Evolutionary conservation across 2,329 filamentous ascomycete genomes (phyloP), one percentile per base, ranked within the genome.

Genomic region (Paecilomyces sp.): DNA sequence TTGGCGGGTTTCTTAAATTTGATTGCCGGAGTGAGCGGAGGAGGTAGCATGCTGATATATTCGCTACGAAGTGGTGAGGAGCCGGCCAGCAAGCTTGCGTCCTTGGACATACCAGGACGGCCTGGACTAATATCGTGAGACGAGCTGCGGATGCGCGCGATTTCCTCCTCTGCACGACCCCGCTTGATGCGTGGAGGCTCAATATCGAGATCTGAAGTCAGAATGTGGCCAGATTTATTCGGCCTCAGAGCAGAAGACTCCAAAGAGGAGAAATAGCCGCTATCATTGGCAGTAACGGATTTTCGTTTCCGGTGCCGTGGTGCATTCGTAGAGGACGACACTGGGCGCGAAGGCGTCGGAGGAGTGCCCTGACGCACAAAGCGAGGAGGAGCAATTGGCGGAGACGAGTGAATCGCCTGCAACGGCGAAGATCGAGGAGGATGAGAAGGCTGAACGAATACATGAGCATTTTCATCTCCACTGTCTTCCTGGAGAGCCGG

Each of bases 181-280:
- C 91, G 88, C 79, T 93, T 95, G 67, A 92, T 88, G 58, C 86
- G 85, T 56, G 88, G 88, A n/a, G 88, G 87, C 66, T 92, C 89
- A 57, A 87, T 84, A 68, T 85, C 83, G 53, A 82, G 74, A 68
- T 95, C 92, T 0, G 91, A 93, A 3, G 88, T 91, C 52, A 91
- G 81, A 18, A 90, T 80, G 59, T 85, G 81, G 15, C 79, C 79
- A 61, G 84, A 80, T 64, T 85, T 83, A 63, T 87, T 86, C 55
- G 89, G 87, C 61, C 93, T 85, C 72, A 91, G 84, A 13, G 84
- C 91, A 0, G 94, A 97, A 2, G 94, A 97, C 67, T 97, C 92
- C 18, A 97, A 83, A 0, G 92, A 97, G 1, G 94, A 97, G 72
- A 96, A 96, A 75, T 97, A 99, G 50, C 94, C 94, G 71, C 93